These are phyloP conservation scores for Clavispora santaluciae DNA, from an alignment of 805 yeast species.

Conservation along the genomic window DNA sequence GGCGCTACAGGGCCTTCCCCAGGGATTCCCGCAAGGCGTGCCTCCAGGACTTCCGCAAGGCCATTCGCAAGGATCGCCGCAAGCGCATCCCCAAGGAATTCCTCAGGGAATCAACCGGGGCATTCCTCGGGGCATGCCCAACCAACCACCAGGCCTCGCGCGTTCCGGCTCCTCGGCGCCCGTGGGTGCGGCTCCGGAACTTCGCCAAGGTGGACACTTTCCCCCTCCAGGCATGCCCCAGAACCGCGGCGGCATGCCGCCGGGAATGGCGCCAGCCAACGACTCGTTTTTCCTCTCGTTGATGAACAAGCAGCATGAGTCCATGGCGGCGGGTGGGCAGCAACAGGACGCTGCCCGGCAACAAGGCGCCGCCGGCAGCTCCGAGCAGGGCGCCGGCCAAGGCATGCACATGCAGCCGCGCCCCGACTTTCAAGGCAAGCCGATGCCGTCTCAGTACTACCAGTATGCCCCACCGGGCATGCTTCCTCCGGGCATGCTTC, in stretches of 20 bases:
- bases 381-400: too few relatives aligned
- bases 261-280: conserved; percentile 13
- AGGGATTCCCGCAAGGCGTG: background rate
- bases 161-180: background rate
- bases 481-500: conserved; percentile 33
- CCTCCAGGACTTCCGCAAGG: background rate
- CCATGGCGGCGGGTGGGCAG: too few relatives aligned
- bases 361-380: too few relatives aligned
- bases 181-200: background rate
- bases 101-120: background rate
- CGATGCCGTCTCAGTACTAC: background rate
- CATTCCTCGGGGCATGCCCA: background rate
- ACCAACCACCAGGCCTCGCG: background rate
- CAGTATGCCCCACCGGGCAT: conserved; percentile 13
- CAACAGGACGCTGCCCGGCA: too few relatives aligned
- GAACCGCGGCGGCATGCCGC: background rate
- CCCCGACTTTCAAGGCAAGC: conserved; percentile 1
- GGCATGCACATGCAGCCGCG: background rate
- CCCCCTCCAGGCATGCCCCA: conserved; percentile 5
- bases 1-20: background rate
- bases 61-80: background rate
- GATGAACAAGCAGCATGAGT: conserved; percentile 31
- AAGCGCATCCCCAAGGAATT: background rate
- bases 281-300: conserved; percentile 47
- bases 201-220: background rate